Evolutionary conservation across 495 filamentous ascomycete species (phyloP).

Genomic region (Hypoxylon fuscum): DNA sequence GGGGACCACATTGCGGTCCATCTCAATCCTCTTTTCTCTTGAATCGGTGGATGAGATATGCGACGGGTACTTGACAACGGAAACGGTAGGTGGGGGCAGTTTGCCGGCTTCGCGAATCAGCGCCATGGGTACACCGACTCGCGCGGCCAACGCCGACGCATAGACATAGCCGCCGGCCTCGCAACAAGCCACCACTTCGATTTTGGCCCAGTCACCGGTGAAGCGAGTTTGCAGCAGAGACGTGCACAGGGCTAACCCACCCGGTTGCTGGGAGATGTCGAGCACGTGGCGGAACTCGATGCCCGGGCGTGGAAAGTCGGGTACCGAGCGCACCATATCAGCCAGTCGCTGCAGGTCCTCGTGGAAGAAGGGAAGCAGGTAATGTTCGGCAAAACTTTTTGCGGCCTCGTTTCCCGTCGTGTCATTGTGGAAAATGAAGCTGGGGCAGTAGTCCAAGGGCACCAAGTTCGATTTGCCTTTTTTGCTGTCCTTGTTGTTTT

Average conservation of each 20-base stretch:
- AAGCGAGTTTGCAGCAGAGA: constrained; percentile 62
- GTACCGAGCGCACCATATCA: constrained; percentile 60
- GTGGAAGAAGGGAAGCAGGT: constrained; percentile 62
- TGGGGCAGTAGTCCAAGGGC: constrained; percentile 52
- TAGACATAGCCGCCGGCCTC: constrained; percentile 68
- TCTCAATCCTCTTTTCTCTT: constrained; percentile 60
- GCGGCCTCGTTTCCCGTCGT: constrained; percentile 48
- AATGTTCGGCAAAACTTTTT: constrained; percentile 53
- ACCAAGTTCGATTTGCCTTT: constrained; percentile 44
- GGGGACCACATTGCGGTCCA: constrained; percentile 58
- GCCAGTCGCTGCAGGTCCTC: constrained; percentile 60
- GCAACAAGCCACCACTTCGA: constrained; percentile 60
- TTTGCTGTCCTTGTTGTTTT: constrained; percentile 34
- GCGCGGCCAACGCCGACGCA: constrained; percentile 61
- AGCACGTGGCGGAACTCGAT: constrained; percentile 69
- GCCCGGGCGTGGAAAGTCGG: constrained; percentile 61
- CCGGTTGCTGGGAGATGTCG: constrained; percentile 63
- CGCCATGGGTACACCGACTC: constrained; percentile 58
- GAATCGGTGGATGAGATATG: constrained; percentile 63
- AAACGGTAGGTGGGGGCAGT: constrained; percentile 66
- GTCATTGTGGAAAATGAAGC: constrained; percentile 63
- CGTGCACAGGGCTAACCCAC: constrained; percentile 63
- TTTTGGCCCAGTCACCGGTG: constrained; percentile 58
- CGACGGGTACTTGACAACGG: constrained; percentile 58
- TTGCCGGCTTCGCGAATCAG: constrained; percentile 68